Percentiles rank a stretch among this genome's conserved stretches.
Evolutionary conservation across 371 early-diverging fungal species (phyloP).

Genomic region (Nematocida sp.): DNA sequence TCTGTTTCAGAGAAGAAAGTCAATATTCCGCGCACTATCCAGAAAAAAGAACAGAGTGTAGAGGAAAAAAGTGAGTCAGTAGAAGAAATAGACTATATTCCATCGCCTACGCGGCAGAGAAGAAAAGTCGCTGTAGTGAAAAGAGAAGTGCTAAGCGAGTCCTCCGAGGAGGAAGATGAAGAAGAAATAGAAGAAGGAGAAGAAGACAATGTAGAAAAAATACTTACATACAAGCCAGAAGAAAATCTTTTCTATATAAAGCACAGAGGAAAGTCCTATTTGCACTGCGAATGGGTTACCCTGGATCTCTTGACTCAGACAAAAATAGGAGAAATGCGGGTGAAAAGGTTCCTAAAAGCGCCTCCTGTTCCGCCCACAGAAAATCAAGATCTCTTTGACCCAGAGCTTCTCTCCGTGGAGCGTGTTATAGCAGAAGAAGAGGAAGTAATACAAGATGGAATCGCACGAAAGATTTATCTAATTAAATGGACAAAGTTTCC

Average conservation of each 20-base stretch:
- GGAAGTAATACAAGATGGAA: conserved; percentile 24
- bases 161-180: conserved; percentile 3
- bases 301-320: conserved; percentile 70
- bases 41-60: background rate
- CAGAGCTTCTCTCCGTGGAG: conserved; percentile 62
- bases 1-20: background rate
- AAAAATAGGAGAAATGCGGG: conserved; percentile 74
- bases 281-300: conserved; percentile 77
- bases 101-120: background rate
- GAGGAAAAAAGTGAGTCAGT: background rate
- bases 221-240: conserved; percentile 59
- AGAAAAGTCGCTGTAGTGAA: conserved; percentile 3
- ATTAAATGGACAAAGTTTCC: conserved; percentile 82
- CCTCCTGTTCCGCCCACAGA: conserved; percentile 16
- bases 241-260: conserved; percentile 63
- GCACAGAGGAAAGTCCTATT: conserved; percentile 67
- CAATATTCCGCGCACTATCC: background rate
- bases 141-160: background rate
- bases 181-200: conserved; percentile 30
- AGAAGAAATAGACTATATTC: background rate
- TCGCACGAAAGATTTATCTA: conserved; percentile 68
- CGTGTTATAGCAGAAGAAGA: conserved; percentile 63
- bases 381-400: conserved; percentile 54
- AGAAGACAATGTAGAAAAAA: conserved; percentile 65
- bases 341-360: conserved; percentile 65